phyloP scores from a whole-genome alignment of 129 eudicot genomes.

The Chrysanthemum seticuspe region DNA sequence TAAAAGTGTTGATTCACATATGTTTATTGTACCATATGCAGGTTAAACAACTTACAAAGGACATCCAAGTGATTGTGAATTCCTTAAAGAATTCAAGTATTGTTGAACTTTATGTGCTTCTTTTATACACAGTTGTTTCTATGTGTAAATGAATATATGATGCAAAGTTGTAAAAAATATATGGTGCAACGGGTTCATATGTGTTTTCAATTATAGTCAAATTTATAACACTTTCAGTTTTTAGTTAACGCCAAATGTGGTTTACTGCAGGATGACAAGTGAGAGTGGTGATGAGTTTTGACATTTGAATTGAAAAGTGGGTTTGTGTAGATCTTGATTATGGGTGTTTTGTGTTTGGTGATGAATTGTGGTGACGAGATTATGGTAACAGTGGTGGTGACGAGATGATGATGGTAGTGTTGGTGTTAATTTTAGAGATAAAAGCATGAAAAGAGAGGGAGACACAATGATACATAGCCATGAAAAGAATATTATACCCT shows the following conservation, averaged over 20 bases:
- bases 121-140: neutral
- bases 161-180: neutral
- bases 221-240: too few relatives aligned
- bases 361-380: too few relatives aligned
- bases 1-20: neutral
- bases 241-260: neutral
- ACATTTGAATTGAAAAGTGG: too few relatives aligned
- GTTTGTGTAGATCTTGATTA: too few relatives aligned
- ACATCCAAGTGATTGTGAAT: constrained; percentile 44
- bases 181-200: neutral
- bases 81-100: constrained; percentile 41
- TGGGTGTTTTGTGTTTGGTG: too few relatives aligned
- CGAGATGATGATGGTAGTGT: too few relatives aligned
- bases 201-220: too few relatives aligned
- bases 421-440: too few relatives aligned
- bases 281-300: neutral
- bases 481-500: too few relatives aligned
- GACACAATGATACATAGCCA: too few relatives aligned
- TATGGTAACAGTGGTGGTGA: too few relatives aligned
- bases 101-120: constrained; percentile 65
- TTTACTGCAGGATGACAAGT: constrained; percentile 47
- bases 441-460: too few relatives aligned
- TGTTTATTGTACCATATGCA: constrained; percentile 34
- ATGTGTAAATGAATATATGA: neutral
- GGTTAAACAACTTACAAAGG: constrained; percentile 50